These are phyloP conservation scores for Suillus sp. DNA, from an alignment of 768 basidiomycete genomes.

Conservation along the genomic window DNA sequence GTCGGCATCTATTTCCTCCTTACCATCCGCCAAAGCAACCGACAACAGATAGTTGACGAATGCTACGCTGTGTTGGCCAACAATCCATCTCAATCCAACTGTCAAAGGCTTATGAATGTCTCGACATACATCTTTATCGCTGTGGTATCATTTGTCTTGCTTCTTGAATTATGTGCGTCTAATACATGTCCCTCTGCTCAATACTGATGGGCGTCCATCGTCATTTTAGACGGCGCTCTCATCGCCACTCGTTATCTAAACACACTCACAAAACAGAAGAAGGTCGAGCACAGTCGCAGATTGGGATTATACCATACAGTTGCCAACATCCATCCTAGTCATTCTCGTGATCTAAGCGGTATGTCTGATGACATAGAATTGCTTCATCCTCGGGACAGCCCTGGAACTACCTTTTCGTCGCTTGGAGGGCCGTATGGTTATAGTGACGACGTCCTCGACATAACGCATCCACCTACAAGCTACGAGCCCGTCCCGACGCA, in stretches of 20 bases:
- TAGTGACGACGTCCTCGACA: constrained; percentile 28
- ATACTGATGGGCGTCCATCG: constrained; percentile 13
- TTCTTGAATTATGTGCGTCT: constrained; percentile 59
- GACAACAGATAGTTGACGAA: constrained; percentile 41
- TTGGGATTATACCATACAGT: constrained; percentile 36
- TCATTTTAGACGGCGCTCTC: constrained; percentile 49
- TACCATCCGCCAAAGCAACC: constrained; percentile 48
- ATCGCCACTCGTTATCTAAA: constrained; percentile 57
- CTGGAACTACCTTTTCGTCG: constrained; percentile 6
- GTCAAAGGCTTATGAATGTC: constrained; percentile 43
- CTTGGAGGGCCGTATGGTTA: constrained; percentile 14
- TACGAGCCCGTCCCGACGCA: constrained; percentile 22
- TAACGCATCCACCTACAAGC: constrained; percentile 16
- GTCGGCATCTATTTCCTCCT: constrained; percentile 55
- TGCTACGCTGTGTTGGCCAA: constrained; percentile 50
- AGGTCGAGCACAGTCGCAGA: constrained; percentile 37
- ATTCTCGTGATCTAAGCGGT: constrained; percentile 27
- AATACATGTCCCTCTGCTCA: constrained; percentile 1
- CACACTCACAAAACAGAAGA: constrained; percentile 53
- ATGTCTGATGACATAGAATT: constrained; percentile 30
- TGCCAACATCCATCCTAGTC: constrained; percentile 18
- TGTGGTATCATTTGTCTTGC: constrained; percentile 45
- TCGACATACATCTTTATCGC: constrained; percentile 49
- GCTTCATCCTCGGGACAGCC: constrained; percentile 22
- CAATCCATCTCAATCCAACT: constrained; percentile 45